Evolutionary conservation across 768 basidiomycete species (phyloP), one percentile per base, ranked within the genome.

Genomic region (Mycena metata): DNA sequence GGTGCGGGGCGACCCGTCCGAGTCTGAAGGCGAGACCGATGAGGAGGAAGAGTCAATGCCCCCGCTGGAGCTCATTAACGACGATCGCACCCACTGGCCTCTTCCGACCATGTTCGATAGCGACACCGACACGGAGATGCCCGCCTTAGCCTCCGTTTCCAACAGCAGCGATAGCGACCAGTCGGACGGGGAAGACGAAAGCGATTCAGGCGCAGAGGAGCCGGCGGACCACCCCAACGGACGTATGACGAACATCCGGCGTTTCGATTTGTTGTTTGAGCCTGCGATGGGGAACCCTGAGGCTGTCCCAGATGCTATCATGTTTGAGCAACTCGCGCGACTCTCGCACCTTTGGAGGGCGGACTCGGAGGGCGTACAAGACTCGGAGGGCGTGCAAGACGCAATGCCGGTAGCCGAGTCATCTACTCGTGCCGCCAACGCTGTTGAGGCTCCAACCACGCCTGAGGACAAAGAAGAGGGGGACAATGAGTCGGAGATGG

Each of bases 101-200:
- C 58, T 60, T 23, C 60, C 43, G 3, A 33, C 57, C 60, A 64
- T 67, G 66, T 66, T 63, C 42, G 69, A 65, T 52, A 56, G 61
- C 42, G 58, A 75, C 30, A 76, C 66, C 45, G 70, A 74, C 33
- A 73, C 71, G 42, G 78, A 79, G 66, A 88, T 83, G 78, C 85
- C 78, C 42, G 77, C 43, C 46, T 78, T 79, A 60, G 81, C 77
- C 57, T 76, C 72, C 56, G 77, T 82, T 9, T 82, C 81, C 36
- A 78, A 77, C 35, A 78, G 74, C 35, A 82, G 80, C 49, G 81
- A 82, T 35, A 79, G 75, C 30, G 59, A 60, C 8, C 47, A 51
- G 36, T 52, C 46, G 2, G 59, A 56, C 19, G 71, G 73, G 45
- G 52, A 66, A 7, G 72, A 55, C 23, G 60, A 71, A 17, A n/a